These are phyloP conservation scores for Metschnikowia henanensis DNA, from an alignment of 805 yeast genomes.

Conservation along the genomic window DNA sequence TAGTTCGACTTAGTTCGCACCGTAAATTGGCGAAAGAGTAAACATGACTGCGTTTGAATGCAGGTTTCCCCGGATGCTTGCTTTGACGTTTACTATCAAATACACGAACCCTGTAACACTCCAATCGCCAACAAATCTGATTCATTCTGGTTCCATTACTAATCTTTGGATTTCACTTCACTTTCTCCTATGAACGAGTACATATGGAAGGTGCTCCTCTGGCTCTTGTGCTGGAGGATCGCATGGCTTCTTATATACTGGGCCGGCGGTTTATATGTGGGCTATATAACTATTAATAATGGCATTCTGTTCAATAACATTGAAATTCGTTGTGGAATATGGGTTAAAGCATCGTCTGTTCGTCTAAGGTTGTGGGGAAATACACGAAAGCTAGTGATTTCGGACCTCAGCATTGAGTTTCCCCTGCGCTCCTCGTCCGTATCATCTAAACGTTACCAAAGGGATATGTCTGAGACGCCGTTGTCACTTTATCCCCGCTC, in stretches of 20 bases:
- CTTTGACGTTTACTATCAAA: neutral
- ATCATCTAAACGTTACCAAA: neutral
- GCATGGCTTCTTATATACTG: constrained; percentile 33
- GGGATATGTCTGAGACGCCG: constrained; percentile 1
- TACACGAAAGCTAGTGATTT: constrained; percentile 30
- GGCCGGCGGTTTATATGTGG: constrained; percentile 34
- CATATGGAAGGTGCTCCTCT: constrained; percentile 6
- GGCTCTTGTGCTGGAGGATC: constrained; percentile 25
- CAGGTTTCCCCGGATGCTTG: constrained; percentile 1
- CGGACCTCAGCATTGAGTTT: constrained; percentile 19
- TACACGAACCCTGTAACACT: neutral
- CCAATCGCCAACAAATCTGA: no score
- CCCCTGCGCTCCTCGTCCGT: neutral
- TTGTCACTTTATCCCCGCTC: constrained; percentile 14
- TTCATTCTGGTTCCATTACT: no score
- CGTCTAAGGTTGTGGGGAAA: constrained; percentile 42
- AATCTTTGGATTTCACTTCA: neutral
- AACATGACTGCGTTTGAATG: neutral
- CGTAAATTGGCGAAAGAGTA: neutral
- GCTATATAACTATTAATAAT: constrained; percentile 34
- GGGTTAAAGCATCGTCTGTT: constrained; percentile 23
- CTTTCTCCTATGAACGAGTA: constrained; percentile 2
- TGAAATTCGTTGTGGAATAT: constrained; percentile 15
- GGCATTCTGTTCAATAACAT: constrained; percentile 39
- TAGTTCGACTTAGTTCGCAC: no score